Conservation (phyloP, 495 filamentous ascomycete species). For the Aspergillus funiculosus region DNA sequence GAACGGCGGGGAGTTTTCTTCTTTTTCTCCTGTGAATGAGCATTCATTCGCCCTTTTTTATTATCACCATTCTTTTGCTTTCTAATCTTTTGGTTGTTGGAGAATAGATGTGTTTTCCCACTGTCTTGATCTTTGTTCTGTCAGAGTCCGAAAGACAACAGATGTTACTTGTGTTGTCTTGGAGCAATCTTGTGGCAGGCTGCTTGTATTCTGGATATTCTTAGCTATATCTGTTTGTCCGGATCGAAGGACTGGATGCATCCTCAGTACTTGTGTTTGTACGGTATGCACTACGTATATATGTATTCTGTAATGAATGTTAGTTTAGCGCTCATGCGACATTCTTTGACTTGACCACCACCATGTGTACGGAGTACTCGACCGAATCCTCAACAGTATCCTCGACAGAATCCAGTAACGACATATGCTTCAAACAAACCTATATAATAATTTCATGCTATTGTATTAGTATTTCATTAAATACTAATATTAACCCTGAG, state of each 20-base stretch:
- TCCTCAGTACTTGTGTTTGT: conserved; percentile 11
- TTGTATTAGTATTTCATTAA: too few relatives aligned
- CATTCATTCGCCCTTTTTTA: too few relatives aligned
- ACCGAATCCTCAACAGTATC: too few relatives aligned
- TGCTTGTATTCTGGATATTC: conserved; percentile 3
- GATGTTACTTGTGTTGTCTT: background rate
- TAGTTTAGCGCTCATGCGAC: conserved; percentile 8
- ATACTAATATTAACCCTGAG: too few relatives aligned
- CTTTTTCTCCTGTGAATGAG: background rate
- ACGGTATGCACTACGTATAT: conserved; percentile 24
- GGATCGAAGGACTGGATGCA: conserved; percentile 5
- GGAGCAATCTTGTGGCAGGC: background rate
- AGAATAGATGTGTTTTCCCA: conserved; percentile 5
- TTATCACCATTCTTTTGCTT: background rate
- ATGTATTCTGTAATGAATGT: conserved; percentile 21
- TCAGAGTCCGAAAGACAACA: background rate
- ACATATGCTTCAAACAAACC: too few relatives aligned
- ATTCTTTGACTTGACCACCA: background rate
- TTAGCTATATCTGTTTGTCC: conserved; percentile 7
- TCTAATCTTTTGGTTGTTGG: background rate
- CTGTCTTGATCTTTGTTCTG: background rate
- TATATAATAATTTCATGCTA: too few relatives aligned
- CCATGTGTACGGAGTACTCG: too few relatives aligned
- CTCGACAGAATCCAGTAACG: too few relatives aligned
- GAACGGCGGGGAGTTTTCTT: too few relatives aligned